Evolutionary conservation across 2,329 filamentous ascomycete genomes (phyloP).

Genomic region (Colletotrichum acutatum): DNA sequence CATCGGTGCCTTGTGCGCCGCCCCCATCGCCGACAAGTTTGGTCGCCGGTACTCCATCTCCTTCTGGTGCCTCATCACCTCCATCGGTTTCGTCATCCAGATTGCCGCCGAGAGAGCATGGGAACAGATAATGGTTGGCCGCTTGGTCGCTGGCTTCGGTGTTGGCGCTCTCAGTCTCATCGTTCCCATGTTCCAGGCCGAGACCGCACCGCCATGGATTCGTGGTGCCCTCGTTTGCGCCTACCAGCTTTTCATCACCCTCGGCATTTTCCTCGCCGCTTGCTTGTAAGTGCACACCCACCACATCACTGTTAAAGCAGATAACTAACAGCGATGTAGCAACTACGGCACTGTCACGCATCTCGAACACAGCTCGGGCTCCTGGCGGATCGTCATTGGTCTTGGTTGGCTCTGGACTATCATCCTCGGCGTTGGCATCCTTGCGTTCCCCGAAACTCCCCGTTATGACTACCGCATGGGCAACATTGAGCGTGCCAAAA

Average conservation of each 20-base stretch:
- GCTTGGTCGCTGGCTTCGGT: conserved; percentile 73
- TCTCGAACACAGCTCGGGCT: conserved; percentile 54
- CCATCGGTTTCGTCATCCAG: conserved; percentile 75
- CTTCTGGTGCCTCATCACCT: conserved; percentile 69
- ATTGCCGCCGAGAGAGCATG: conserved; percentile 66
- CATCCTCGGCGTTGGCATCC: conserved; percentile 59
- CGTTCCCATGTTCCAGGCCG: conserved; percentile 80
- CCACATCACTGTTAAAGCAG: neutral
- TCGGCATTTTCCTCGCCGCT: conserved; percentile 72
- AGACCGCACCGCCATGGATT: conserved; percentile 74
- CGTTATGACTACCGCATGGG: conserved; percentile 63
- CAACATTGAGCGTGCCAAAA: conserved; percentile 55
- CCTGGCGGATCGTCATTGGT: conserved; percentile 71
- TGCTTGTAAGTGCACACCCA: conserved; percentile 48
- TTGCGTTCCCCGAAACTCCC: conserved; percentile 63
- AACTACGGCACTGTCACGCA: conserved; percentile 67
- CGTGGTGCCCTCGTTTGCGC: conserved; percentile 72
- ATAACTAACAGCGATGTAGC: conserved; percentile 20
- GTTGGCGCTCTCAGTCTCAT: conserved; percentile 73
- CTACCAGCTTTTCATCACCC: conserved; percentile 79
- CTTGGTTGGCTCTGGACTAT: conserved; percentile 63
- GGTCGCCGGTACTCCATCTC: conserved; percentile 73
- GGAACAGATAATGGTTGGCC: conserved; percentile 74
- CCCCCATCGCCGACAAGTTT: conserved; percentile 72
- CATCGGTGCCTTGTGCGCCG: conserved; percentile 68